Conservation (phyloP, 2,329 filamentous ascomycete species). For the Blastomyces percursus region DNA sequence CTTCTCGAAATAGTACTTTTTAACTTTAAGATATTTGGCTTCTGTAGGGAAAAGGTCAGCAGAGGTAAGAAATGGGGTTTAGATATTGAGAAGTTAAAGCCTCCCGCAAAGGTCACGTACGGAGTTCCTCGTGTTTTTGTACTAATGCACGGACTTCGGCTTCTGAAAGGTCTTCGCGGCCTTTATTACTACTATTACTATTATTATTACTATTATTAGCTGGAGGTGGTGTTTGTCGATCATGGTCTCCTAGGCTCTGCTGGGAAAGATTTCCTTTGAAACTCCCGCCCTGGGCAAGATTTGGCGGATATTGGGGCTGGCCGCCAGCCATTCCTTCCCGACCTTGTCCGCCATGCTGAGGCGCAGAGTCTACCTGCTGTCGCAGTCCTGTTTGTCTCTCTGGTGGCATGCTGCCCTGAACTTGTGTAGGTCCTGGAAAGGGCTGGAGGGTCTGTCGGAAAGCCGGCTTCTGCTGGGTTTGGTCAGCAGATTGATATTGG, state of each 20-base stretch:
- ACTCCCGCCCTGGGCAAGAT: conserved; percentile 17
- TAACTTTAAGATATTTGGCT: conserved; percentile 95
- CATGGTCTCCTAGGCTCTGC: conserved; percentile 29
- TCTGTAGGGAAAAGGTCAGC: conserved; percentile 41
- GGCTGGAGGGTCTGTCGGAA: conserved; percentile 15
- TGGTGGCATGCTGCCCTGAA: conserved; percentile 11
- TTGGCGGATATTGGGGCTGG: conserved; percentile 12
- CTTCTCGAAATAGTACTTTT: conserved; percentile 93
- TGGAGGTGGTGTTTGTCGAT: conserved; percentile 40
- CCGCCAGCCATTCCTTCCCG: not conserved
- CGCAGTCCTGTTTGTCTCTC: conserved; percentile 15
- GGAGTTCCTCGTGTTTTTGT: conserved; percentile 36
- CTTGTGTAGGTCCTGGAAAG: conserved; percentile 5
- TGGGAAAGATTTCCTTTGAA: conserved; percentile 22
- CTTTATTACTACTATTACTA: conserved; percentile 20
- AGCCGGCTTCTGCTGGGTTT: conserved; percentile 15
- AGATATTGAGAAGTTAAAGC: conserved; percentile 5
- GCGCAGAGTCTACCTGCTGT: conserved; percentile 7
- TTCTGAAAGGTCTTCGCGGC: conserved; percentile 31
- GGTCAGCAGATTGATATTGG: conserved; percentile 15
- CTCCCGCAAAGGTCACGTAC: conserved; percentile 22
- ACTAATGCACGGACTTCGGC: conserved; percentile 37
- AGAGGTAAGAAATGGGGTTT: not conserved
- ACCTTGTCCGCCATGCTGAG: conserved; percentile 4
- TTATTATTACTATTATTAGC: conserved; percentile 21